phyloP scores from a whole-genome alignment of 2,329 filamentous ascomycete species.

The Fusarium sulawesiense region DNA sequence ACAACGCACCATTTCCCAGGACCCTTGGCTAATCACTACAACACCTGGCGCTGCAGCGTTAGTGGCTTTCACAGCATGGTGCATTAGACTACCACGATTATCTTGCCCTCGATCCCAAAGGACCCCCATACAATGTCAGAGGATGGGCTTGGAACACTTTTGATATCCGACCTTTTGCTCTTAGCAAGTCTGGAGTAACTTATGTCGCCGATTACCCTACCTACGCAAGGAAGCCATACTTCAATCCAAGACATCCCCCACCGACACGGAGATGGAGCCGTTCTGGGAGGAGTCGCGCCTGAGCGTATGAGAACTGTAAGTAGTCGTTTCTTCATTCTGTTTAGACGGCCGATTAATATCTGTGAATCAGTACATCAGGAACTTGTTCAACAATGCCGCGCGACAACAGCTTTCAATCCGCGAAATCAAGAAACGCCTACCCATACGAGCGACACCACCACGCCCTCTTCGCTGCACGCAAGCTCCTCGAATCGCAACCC shows the following conservation, averaged over 20 bases:
- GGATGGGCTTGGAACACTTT: neutral
- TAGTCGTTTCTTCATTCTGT: rapidly evolving
- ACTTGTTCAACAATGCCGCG: neutral
- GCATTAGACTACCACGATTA: neutral
- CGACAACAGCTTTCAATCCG: neutral
- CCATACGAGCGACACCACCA: neutral
- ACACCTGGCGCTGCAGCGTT: neutral
- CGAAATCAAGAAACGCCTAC: neutral
- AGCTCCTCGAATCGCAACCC: neutral
- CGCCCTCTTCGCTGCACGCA: neutral
- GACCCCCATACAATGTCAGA: neutral
- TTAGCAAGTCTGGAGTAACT: neutral
- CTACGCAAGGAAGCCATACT: neutral
- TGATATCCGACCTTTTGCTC: neutral
- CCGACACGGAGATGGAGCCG: neutral
- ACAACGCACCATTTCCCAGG: neutral
- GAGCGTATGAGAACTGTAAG: neutral
- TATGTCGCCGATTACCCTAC: neutral
- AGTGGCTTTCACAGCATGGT: neutral
- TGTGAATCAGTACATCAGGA: neutral
- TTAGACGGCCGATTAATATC: too few relatives aligned
- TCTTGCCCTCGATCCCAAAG: neutral
- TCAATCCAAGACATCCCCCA: neutral
- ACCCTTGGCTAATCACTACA: neutral
- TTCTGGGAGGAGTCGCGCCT: neutral